Evolutionary conservation across 441 rosid genomes (phyloP).

Genomic region (Erodium trifolium): DNA sequence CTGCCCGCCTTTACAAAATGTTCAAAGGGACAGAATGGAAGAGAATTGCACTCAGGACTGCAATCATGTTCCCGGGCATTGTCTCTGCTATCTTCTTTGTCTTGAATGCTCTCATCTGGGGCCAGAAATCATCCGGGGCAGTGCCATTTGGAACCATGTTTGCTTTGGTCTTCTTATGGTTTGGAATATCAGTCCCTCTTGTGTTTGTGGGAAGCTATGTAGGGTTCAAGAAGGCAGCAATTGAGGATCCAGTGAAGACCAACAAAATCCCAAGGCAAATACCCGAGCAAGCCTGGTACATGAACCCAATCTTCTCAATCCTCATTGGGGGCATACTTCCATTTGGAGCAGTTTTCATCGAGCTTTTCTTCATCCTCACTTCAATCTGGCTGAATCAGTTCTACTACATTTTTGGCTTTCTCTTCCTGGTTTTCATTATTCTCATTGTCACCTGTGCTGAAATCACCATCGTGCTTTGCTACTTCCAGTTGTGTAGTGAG

Average conservation of each 20-base stretch:
- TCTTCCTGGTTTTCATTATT: conserved; percentile 72
- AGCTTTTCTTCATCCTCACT: conserved; percentile 63
- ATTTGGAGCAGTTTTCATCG: conserved; percentile 33
- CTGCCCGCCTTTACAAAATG: conserved; percentile 70
- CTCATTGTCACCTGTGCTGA: conserved; percentile 78
- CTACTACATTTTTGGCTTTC: conserved; percentile 90
- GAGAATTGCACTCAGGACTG: conserved; percentile 65
- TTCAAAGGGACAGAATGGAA: conserved; percentile 86
- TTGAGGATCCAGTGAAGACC: no score
- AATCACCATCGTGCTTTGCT: conserved; percentile 82
- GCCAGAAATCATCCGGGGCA: conserved; percentile 83
- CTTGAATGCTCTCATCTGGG: conserved; percentile 84
- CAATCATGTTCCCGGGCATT: conserved; percentile 66
- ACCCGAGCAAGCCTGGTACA: no score
- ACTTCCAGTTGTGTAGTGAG: conserved; percentile 29
- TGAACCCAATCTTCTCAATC: no score
- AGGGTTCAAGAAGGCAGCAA: no score
- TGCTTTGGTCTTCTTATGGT: no score
- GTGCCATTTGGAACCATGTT: conserved; percentile 30
- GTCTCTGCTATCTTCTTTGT: conserved; percentile 62
- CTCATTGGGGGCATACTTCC: no score
- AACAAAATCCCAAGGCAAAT: no score
- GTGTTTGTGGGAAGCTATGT: no score
- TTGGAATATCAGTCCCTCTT: no score
- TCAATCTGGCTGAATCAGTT: conserved; percentile 40